A percentile compares a stretch with the other conserved stretches of the same genome.
Evolutionary conservation across 2,329 filamentous ascomycete genomes (phyloP).

Genomic region (Venturia pyrina): DNA sequence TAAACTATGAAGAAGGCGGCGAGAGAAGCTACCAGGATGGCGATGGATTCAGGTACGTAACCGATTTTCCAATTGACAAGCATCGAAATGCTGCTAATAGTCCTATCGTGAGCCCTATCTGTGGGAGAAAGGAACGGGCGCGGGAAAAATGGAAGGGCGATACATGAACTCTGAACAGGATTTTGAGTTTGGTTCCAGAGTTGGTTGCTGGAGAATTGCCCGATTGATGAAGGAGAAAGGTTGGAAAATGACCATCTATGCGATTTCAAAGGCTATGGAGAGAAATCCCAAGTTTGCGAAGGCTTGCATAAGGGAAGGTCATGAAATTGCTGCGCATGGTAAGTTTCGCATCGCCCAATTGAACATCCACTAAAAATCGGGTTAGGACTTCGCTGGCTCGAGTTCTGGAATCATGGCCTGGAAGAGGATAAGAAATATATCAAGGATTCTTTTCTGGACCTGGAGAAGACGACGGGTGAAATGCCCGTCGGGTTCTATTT

Average conservation of each 20-base stretch:
- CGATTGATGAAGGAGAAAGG: conserved; percentile 38
- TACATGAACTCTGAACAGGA: conserved; percentile 39
- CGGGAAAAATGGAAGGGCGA: conserved; percentile 26
- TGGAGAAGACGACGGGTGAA: conserved; percentile 23
- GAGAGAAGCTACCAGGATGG: conserved; percentile 25
- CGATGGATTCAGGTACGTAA: conserved; percentile 19
- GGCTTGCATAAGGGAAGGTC: conserved; percentile 30
- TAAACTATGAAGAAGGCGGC: conserved; percentile 29
- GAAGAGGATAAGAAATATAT: conserved; percentile 32
- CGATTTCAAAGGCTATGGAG: conserved; percentile 37
- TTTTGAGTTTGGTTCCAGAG: conserved; percentile 42
- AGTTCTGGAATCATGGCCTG: conserved; percentile 29
- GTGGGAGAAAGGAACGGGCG: conserved; percentile 27
- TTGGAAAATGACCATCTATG: conserved; percentile 40
- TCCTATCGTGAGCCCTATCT: conserved; percentile 23
- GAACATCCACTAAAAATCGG: neutral
- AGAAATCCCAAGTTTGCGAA: conserved; percentile 31
- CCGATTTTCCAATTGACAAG: neutral
- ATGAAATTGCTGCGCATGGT: conserved; percentile 34
- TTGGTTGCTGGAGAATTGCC: conserved; percentile 42
- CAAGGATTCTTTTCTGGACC: conserved; percentile 26
- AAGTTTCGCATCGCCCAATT: neutral
- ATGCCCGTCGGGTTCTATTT: conserved; percentile 27
- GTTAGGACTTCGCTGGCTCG: conserved; percentile 28
- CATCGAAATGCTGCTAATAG: neutral